phyloP scores from a whole-genome alignment of 139 green algal species.

The Tetradesmus lagerheimii region DNA sequence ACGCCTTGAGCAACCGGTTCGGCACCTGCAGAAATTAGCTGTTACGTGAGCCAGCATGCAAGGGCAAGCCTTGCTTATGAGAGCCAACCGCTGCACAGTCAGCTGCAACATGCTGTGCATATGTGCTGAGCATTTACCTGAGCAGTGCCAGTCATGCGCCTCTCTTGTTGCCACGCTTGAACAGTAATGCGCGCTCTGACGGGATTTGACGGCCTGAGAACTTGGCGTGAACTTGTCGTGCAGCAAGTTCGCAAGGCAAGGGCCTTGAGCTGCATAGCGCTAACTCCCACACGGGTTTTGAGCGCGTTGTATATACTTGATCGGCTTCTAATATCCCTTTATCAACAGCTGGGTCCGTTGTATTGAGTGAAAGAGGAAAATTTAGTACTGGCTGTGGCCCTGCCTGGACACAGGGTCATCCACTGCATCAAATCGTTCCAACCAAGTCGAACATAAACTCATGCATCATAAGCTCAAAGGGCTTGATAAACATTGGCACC shows the following conservation, averaged over 20 bases:
- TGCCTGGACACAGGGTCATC: too few species aligned
- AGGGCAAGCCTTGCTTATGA: not conserved
- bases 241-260: not conserved
- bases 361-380: too few species aligned
- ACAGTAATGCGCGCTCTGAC: not conserved
- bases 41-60: not conserved
- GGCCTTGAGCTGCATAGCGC: not conserved
- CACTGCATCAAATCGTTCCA: too few species aligned
- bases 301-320: not conserved
- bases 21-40: constrained; percentile 12
- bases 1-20: constrained; percentile 5
- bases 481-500: not conserved
- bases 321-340: not conserved
- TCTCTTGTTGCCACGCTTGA: not conserved
- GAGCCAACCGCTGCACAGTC: not conserved
- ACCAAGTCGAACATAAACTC: too few species aligned
- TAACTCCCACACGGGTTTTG: not conserved
- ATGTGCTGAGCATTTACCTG: not conserved
- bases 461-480: too few species aligned
- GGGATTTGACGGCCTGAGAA: not conserved
- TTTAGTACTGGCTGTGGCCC: not conserved
- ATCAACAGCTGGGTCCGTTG: too few species aligned
- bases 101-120: not conserved
- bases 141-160: not conserved
- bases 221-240: not conserved